Conservation (phyloP, 768 basidiomycete genomes). For the Agaricus bisporus region DNA sequence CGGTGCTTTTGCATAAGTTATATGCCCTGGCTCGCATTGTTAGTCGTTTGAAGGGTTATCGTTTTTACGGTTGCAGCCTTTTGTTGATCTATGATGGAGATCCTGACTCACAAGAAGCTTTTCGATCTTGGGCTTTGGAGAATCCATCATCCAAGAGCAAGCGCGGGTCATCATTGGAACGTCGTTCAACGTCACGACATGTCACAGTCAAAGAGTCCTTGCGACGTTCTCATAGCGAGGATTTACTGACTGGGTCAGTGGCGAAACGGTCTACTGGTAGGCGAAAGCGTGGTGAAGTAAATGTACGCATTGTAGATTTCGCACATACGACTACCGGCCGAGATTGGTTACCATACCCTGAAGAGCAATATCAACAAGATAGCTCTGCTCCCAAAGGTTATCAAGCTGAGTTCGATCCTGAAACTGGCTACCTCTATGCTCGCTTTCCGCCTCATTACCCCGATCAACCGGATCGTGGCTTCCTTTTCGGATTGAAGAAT, state of each 20-base stretch:
- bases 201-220: conserved; percentile 41
- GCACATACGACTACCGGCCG: conserved; percentile 95
- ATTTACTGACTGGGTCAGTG: conserved; percentile 62
- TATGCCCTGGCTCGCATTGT: conserved; percentile 93
- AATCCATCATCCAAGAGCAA: conserved; percentile 63
- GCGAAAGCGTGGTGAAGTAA: conserved; percentile 84
- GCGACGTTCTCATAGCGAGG: conserved; percentile 77
- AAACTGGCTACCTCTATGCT: conserved; percentile 80
- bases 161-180: conserved; percentile 74
- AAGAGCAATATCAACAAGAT: conserved; percentile 35
- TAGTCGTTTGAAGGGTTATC: conserved; percentile 84
- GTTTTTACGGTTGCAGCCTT: conserved; percentile 97
- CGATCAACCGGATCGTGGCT: conserved; percentile 88
- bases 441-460: conserved; percentile 92
- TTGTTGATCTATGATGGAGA: conserved; percentile 98
- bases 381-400: conserved; percentile 66
- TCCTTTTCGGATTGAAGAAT: conserved; percentile 85
- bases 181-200: conserved; percentile 40
- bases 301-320: conserved; percentile 96
- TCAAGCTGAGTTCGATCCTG: conserved; percentile 74
- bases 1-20: conserved; percentile 82
- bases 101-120: conserved; percentile 74
- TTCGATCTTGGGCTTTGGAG: conserved; percentile 55
- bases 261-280: conserved; percentile 58
- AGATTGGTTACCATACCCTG: conserved; percentile 75